phyloP scores from a whole-genome alignment of 2,329 filamentous ascomycete species.

The Trichophyton equinum region DNA sequence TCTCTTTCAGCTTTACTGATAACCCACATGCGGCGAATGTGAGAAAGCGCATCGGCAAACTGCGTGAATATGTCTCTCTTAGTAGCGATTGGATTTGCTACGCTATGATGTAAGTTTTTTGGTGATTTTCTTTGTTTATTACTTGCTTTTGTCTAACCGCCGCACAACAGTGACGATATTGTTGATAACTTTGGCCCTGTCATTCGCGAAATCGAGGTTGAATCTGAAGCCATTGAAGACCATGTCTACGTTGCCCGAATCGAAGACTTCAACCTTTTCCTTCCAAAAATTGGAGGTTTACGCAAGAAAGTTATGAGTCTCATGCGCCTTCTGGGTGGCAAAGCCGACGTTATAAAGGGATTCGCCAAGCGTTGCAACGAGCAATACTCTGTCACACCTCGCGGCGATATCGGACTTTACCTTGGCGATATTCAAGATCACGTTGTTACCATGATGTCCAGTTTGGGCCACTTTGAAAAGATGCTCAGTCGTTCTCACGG shows the following conservation, averaged over 20 bases:
- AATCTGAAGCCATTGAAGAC: conserved; percentile 89
- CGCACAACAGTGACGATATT: conserved; percentile 63
- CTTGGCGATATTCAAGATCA: conserved; percentile 97
- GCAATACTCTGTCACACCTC: conserved; percentile 86
- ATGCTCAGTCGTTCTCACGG: conserved; percentile 88
- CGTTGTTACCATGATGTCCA: conserved; percentile 98
- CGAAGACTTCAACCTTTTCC: conserved; percentile 76
- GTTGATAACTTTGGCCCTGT: conserved; percentile 89
- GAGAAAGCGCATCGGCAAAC: conserved; percentile 74
- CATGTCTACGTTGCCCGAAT: conserved; percentile 84
- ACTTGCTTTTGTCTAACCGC: conserved; percentile 12
- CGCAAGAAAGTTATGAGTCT: conserved; percentile 92
- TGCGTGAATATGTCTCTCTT: conserved; percentile 89
- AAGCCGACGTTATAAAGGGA: conserved; percentile 94
- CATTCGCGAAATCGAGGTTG: conserved; percentile 72
- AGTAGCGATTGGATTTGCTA: conserved; percentile 99
- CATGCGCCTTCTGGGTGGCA: conserved; percentile 84
- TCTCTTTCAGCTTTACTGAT: conserved; percentile 86
- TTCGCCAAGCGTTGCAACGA: conserved; percentile 99
- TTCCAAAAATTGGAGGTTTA: conserved; percentile 76
- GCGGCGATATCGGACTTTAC: conserved; percentile 93
- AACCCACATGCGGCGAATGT: conserved; percentile 83
- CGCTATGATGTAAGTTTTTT: conserved; percentile 65
- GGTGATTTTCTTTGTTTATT: not conserved
- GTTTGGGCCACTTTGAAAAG: conserved; percentile 90